Base-by-base conservation (phyloP, 2,329 filamentous ascomycete genomes). In the Penicillium paneum region DNA sequence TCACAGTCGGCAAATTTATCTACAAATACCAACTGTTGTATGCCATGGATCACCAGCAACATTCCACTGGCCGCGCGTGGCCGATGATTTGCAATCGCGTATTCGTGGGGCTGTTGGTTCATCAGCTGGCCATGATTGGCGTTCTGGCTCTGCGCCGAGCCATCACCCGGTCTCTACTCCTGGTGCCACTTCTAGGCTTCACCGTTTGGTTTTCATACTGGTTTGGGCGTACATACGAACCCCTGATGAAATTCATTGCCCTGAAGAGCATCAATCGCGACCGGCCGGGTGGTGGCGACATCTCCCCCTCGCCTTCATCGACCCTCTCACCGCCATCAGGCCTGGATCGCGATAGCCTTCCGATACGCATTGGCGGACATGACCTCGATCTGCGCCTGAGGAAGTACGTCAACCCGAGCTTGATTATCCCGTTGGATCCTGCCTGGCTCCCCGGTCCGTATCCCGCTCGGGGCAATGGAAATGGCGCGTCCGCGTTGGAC, bases 71-170 rank as follows among this genome's bases (percentile, higher is more conserved):
- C 19, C 86, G 88, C 57, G 91, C 92, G 5, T 99, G 94, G 94
- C 88, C 89, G 45, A 96, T 99, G 82, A 96, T 99, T 59, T 96
- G 91, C 74, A 91, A 94, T 68, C 89, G 94, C 34, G 83, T 97
- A 55, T 84, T 97, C 52, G 78, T 97, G 24, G 94, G 94, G 1
- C 76, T 97, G 10, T 76, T 95, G 3, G 84, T 97, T 39, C 97
- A 97, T 67, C 91, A 99, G 72, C 75, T 96, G 21, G 91, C 94
- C 43, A 94, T 96, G 81, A 87, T 90, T 21, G 93, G 93, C 3
- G 87, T 93, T 58, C 82, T 99, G 53, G 90, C 90, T 2, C 76
- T 94, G 28, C 82, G 86, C 52, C 78, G 82, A 46, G 91, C 90
- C 0, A 89, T 91, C 63, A 83, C 86, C 19, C 82, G 88, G 43